Evolutionary conservation across 164 flowering plant species (phyloP).

Genomic region (Aristolochia fimbriata): DNA sequence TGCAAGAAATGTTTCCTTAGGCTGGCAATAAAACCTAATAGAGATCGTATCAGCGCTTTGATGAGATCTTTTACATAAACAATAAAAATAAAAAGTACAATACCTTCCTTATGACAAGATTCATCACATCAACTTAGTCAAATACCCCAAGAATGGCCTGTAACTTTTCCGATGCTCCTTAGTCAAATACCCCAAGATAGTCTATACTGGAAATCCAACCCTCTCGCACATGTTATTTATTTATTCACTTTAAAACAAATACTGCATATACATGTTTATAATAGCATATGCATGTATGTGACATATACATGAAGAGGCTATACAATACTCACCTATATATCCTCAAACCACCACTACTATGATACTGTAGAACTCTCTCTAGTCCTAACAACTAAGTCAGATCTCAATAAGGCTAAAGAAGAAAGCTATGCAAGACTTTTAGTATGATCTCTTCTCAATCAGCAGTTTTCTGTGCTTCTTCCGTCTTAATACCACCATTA

Average conservation of each 20-base stretch:
- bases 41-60: too few species aligned
- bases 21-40: too few species aligned
- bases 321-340: not conserved
- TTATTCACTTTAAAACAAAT: conserved; percentile 4
- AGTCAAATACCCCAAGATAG: too few species aligned
- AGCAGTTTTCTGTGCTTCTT: conserved; percentile 10
- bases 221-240: not conserved
- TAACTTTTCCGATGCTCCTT: too few species aligned
- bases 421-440: conserved; percentile 2
- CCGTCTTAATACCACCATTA: conserved; percentile 14
- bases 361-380: not conserved
- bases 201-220: too few species aligned
- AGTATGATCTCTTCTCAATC: conserved; percentile 8
- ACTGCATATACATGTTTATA: conserved; percentile 8
- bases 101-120: too few species aligned
- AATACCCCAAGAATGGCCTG: too few species aligned
- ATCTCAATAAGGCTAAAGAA: conserved; percentile 1
- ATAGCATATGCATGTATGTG: conserved; percentile 5
- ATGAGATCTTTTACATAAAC: too few species aligned
- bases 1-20: too few species aligned
- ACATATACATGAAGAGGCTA: conserved; percentile 5
- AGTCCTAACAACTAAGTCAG: conserved; percentile 4
- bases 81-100: too few species aligned
- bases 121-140: too few species aligned
- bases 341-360: not conserved